phyloP scores from a whole-genome alignment of 1,284 basidiomycete species.

The Sanghuangporus weigelae region DNA sequence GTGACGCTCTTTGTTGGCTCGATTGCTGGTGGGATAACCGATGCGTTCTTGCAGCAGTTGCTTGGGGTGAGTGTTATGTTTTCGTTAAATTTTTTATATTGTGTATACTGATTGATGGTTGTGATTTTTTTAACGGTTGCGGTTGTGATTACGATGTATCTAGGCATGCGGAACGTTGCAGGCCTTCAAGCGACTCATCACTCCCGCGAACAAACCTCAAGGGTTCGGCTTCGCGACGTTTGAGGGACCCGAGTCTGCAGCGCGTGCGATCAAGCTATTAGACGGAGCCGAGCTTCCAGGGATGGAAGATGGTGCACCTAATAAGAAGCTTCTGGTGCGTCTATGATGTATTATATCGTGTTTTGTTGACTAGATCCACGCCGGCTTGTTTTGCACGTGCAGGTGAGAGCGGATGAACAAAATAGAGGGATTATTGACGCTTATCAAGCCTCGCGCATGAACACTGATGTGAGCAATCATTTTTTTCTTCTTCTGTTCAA shows the following conservation, averaged over 20 bases:
- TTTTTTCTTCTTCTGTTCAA: constrained; percentile 5
- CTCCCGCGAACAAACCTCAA: constrained; percentile 86
- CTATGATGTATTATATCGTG: constrained; percentile 19
- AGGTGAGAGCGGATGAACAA: constrained; percentile 94
- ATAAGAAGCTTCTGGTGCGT: constrained; percentile 83
- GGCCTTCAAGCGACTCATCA: constrained; percentile 86
- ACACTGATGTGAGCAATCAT: constrained; percentile 60
- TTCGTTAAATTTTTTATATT: neutral
- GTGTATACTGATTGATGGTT: neutral
- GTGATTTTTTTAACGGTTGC: neutral
- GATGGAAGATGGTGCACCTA: constrained; percentile 76
- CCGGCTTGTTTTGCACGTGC: constrained; percentile 31
- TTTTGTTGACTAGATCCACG: constrained; percentile 24
- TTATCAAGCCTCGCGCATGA: constrained; percentile 73
- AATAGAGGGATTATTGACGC: constrained; percentile 83
- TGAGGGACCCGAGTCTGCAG: constrained; percentile 83
- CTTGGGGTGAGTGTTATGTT: constrained; percentile 52
- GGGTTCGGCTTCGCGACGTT: constrained; percentile 94
- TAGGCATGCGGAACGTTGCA: constrained; percentile 85
- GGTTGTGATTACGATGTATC: too few species aligned
- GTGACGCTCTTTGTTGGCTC: constrained; percentile 88
- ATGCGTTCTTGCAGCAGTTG: constrained; percentile 71
- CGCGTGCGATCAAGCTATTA: constrained; percentile 75
- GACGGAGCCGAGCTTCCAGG: constrained; percentile 86
- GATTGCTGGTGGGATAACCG: constrained; percentile 89